A percentile compares a stretch with the other conserved stretches of the same genome.
Conservation (phyloP, 306 rosid species). For the Potentilla sterilis region DNA sequence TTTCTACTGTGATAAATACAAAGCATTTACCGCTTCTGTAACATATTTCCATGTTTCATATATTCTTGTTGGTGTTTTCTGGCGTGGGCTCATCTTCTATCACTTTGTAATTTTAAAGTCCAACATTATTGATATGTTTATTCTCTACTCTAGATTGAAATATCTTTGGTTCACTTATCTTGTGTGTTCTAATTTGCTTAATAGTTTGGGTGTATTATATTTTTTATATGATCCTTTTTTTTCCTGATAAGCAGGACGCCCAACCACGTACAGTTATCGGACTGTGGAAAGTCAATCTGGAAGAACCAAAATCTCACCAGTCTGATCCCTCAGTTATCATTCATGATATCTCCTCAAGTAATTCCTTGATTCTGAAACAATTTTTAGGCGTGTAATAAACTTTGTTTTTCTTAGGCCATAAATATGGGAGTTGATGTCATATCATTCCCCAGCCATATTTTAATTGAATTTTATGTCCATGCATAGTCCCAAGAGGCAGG, state of each 20-base stretch:
- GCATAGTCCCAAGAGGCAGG: conserved; percentile 42
- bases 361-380: conserved; percentile 30
- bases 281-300: conserved; percentile 84
- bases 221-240: not conserved
- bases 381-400: not conserved
- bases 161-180: not conserved
- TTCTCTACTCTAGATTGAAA: not conserved
- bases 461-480: conserved; percentile 32
- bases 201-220: not conserved
- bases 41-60: not conserved
- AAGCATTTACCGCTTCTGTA: not conserved
- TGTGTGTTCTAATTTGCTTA: not conserved
- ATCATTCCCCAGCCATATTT: conserved; percentile 23
- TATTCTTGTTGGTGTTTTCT: not conserved
- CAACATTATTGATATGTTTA: not conserved
- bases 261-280: conserved; percentile 63
- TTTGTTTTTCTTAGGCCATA: not conserved
- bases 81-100: not conserved
- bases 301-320: conserved; percentile 67
- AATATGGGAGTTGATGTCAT: conserved; percentile 25
- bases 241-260: conserved; percentile 68
- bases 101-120: not conserved
- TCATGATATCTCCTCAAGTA: conserved; percentile 52
- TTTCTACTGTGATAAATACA: not conserved
- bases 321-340: conserved; percentile 82